phyloP scores from a whole-genome alignment of 2,329 filamentous ascomycete species.

The Stenocarpella maydis region DNA sequence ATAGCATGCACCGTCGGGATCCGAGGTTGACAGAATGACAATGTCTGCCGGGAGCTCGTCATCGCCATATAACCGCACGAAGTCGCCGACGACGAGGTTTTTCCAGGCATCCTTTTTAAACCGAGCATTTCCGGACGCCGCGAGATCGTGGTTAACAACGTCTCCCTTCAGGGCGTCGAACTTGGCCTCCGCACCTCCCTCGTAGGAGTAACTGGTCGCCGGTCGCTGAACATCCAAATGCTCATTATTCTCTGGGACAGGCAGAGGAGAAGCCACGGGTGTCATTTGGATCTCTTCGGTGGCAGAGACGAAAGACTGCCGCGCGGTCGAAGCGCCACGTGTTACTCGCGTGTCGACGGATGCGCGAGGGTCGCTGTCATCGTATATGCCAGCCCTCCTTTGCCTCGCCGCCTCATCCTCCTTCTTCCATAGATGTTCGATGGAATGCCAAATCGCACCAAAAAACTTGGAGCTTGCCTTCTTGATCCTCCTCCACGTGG shows the following conservation, averaged over 20 bases:
- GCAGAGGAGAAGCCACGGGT: constrained; percentile 83
- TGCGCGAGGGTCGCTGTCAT: constrained; percentile 65
- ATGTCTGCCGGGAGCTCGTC: constrained; percentile 95
- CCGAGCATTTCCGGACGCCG: constrained; percentile 73
- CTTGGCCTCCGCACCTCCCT: constrained; percentile 47
- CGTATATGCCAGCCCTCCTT: constrained; percentile 57
- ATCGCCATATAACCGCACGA: constrained; percentile 94
- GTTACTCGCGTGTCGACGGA: constrained; percentile 71
- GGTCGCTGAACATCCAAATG: constrained; percentile 43
- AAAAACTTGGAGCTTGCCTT: constrained; percentile 78
- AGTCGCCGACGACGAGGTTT: constrained; percentile 92
- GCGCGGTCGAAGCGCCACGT: constrained; percentile 58
- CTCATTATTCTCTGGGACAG: constrained; percentile 49
- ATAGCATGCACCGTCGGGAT: constrained; percentile 93
- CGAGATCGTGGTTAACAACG: constrained; percentile 76
- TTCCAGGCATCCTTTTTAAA: constrained; percentile 98
- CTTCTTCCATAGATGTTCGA: constrained; percentile 58
- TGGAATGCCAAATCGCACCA: constrained; percentile 59
- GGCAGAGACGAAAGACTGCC: constrained; percentile 61
- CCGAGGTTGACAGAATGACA: constrained; percentile 90
- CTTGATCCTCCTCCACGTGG: constrained; percentile 86
- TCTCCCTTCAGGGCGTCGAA: constrained; percentile 58
- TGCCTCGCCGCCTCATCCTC: constrained; percentile 57
- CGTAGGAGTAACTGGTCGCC: constrained; percentile 44
- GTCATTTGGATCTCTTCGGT: constrained; percentile 92